Base-by-base conservation (phyloP, 352 stramenopile species). In the Phytophthora tentaculata region DNA sequence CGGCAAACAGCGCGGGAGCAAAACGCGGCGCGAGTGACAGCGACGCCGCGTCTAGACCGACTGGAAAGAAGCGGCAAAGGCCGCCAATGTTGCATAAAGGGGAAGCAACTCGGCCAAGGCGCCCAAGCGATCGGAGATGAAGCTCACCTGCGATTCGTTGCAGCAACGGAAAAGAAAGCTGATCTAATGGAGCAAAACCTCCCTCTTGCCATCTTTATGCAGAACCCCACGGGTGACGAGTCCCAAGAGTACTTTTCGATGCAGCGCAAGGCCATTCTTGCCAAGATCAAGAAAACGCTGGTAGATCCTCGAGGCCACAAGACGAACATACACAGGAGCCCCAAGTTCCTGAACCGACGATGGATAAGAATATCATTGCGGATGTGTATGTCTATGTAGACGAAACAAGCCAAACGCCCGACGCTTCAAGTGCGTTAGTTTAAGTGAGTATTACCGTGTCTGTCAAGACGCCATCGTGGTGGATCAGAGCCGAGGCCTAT, bases 111-210 rank as follows among this genome's bases (percentile, higher is more conserved):
- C 26, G 14, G 7, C n/a, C n/a, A 22, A 63, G 14, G 29, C 10
- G 20, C 17, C 35, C 8, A 17, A 19, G 7, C 7, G 20, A 45
- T 41, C 7, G 48, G 37, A 17, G 32, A 22, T 44, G 37, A 5
- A 19, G 57, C 22, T 29, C 29, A 67, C 9, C 41, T 51, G 3
- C 50, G 50, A 0, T 60, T 59, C 26, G 49, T 54, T 7, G 39
- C 13, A 20, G 39, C 61, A 20, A 20, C 52, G 12, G 44, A 61
- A 24, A 51, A 47, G n/a, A 61, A 61, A 39, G 51, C 9, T 1
- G 41, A 10, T 16, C 16, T 56, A 2, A 67, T 67, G 28, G 43
- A 67, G 22, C 41, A 61, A 32, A 53, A 61, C 16, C 23, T 55
- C 24, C 6, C 55, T n/a, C 13, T 58, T 5, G 4, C 35, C 1